phyloP scores from a whole-genome alignment of 345 rosid species.

The Moringa oleifera region DNA sequence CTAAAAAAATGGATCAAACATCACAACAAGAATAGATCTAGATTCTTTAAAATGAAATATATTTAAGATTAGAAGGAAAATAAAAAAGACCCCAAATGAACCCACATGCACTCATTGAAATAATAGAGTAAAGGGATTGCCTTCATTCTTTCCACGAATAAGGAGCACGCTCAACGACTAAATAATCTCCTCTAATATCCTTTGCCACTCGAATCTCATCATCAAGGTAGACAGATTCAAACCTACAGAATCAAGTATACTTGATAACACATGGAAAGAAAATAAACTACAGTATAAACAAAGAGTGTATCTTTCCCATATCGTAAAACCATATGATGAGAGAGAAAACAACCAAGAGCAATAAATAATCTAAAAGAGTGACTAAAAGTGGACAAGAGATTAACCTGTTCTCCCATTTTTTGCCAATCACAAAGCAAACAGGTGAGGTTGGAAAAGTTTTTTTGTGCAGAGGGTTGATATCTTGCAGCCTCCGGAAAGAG shows the following conservation, averaged over 20 bases:
- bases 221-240: conserved; percentile 58
- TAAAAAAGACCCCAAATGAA: too few species aligned
- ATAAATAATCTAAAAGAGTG: neutral
- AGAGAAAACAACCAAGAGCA: neutral
- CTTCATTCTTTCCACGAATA: conserved; percentile 51
- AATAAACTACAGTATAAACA: neutral
- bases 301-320: neutral
- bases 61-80: too few species aligned
- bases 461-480: neutral
- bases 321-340: neutral
- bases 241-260: conserved; percentile 34
- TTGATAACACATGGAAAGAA: neutral
- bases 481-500: too few species aligned
- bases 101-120: too few species aligned
- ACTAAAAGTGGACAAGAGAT: neutral
- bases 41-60: too few species aligned
- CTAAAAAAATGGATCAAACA: too few species aligned
- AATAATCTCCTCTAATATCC: conserved; percentile 72
- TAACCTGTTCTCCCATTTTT: neutral
- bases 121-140: neutral
- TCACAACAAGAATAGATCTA: too few species aligned
- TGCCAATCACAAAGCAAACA: neutral
- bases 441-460: neutral
- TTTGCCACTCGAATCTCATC: conserved; percentile 71
- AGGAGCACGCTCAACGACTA: conserved; percentile 62